A percentile compares a stretch with the other conserved stretches of the same genome.
These are phyloP conservation scores for Penicillium digitatum DNA, from an alignment of 2,329 filamentous ascomycete species.

Conservation along the genomic window DNA sequence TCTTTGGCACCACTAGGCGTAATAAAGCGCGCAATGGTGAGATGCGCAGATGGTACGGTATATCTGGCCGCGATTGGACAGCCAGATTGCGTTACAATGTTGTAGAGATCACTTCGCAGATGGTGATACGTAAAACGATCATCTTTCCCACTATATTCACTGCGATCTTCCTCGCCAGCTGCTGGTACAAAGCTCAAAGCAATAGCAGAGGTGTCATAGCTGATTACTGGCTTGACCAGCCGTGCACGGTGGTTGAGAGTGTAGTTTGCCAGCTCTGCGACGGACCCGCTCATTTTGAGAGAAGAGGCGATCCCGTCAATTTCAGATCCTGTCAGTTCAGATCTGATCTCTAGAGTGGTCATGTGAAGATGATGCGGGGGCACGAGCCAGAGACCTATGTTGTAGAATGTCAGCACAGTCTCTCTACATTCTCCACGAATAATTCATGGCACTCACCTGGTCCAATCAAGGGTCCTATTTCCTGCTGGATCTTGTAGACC, in stretches of 20 bases:
- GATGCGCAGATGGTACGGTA: slow-evolving; percentile 81
- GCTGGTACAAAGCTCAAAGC: slow-evolving; percentile 85
- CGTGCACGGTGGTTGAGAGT: slow-evolving; percentile 65
- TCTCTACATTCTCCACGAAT: neutral
- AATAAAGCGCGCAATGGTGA: slow-evolving; percentile 81
- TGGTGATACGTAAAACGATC: slow-evolving; percentile 86
- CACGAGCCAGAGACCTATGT: slow-evolving; percentile 80
- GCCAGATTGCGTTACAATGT: slow-evolving; percentile 57
- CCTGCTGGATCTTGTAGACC: slow-evolving; percentile 64
- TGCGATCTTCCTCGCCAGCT: slow-evolving; percentile 53
- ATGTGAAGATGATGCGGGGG: slow-evolving; percentile 73
- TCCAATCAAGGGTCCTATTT: slow-evolving; percentile 56
- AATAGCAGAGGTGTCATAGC: slow-evolving; percentile 79
- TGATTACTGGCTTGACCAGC: slow-evolving; percentile 76
- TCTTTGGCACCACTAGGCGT: slow-evolving; percentile 55
- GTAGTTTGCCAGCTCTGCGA: slow-evolving; percentile 62
- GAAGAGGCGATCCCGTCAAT: slow-evolving; percentile 60
- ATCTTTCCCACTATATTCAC: slow-evolving; percentile 42
- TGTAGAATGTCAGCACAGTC: slow-evolving; percentile 1
- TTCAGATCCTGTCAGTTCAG: slow-evolving; percentile 67
- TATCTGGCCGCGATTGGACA: slow-evolving; percentile 74
- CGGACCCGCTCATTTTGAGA: slow-evolving; percentile 49
- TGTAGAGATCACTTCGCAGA: slow-evolving; percentile 73
- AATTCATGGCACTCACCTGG: slow-evolving; percentile 58
- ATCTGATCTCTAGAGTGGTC: slow-evolving; percentile 79